A percentile compares a stretch with the other conserved stretches of the same genome.
These are phyloP conservation scores for Sugiyamaella grinbergsii DNA, from an alignment of 1,139 yeast species.

Conservation along the genomic window DNA sequence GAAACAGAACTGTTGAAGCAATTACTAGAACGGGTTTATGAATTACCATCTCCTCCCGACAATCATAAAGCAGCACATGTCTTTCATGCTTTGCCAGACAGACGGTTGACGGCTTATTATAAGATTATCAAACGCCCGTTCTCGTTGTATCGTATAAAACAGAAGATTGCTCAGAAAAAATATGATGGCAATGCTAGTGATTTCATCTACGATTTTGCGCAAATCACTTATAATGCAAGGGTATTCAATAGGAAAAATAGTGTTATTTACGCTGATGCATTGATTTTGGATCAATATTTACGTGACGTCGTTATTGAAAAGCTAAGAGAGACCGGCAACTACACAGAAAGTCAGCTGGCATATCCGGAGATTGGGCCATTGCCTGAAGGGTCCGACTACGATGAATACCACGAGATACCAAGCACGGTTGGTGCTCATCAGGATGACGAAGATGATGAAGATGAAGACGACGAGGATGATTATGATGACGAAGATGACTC, in stretches of 20 bases:
- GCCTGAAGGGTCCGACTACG: slow-evolving; percentile 50
- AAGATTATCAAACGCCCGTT: slow-evolving; percentile 51
- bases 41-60: slow-evolving; percentile 37
- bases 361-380: slow-evolving; percentile 76
- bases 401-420: slow-evolving; percentile 37
- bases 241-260: slow-evolving; percentile 75
- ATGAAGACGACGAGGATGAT: slow-evolving; percentile 38
- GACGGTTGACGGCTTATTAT: slow-evolving; percentile 50
- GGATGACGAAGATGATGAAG: slow-evolving; percentile 32
- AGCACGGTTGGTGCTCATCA: slow-evolving; percentile 37
- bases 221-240: slow-evolving; percentile 88
- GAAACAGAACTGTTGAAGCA: slow-evolving; percentile 6
- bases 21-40: slow-evolving; percentile 40
- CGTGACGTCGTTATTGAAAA: slow-evolving; percentile 54
- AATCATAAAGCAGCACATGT: slow-evolving; percentile 43
- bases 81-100: slow-evolving; percentile 51
- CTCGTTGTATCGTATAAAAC: slow-evolving; percentile 49
- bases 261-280: slow-evolving; percentile 69
- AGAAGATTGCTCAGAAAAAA: slow-evolving; percentile 52
- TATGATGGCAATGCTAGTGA: slow-evolving; percentile 66
- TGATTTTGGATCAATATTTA: slow-evolving; percentile 64
- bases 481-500: slow-evolving; percentile 49
- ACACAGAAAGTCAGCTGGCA: slow-evolving; percentile 47
- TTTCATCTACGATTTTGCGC: slow-evolving; percentile 75
- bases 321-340: slow-evolving; percentile 48